phyloP scores from a whole-genome alignment of 1,139 yeast genomes.

The Keqinozyma sinolaborantium region DNA sequence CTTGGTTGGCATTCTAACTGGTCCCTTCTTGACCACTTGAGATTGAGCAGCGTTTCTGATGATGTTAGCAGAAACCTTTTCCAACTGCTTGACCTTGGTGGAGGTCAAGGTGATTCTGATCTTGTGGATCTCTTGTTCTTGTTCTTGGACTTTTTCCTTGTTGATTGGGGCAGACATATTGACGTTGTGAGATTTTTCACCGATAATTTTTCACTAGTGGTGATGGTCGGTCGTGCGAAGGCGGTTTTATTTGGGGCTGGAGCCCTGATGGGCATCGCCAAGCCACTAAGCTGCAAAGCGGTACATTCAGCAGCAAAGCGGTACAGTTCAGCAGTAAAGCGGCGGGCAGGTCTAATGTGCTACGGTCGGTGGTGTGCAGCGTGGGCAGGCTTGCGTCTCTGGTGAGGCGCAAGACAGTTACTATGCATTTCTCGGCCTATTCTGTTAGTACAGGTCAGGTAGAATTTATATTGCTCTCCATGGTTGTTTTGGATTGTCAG shows the following conservation, averaged over 20 bases:
- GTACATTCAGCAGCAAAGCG: not conserved
- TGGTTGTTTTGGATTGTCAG: slow-evolving; percentile 28
- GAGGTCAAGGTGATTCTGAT: slow-evolving; percentile 99
- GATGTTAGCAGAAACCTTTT: slow-evolving; percentile 86
- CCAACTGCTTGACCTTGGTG: slow-evolving; percentile 98
- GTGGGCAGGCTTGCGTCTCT: too few relatives aligned
- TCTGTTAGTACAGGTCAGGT: slow-evolving; percentile 5
- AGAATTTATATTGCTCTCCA: slow-evolving; percentile 24
- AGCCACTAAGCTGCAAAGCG: not conserved
- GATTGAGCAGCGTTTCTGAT: slow-evolving; percentile 82
- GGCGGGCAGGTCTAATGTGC: too few relatives aligned
- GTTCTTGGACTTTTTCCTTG: slow-evolving; percentile 80
- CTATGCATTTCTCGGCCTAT: too few relatives aligned
- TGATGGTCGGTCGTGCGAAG: not conserved
- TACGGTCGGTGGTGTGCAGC: too few relatives aligned
- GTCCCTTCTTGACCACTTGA: slow-evolving; percentile 91
- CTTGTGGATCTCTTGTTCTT: slow-evolving; percentile 86
- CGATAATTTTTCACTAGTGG: not conserved
- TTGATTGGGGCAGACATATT: slow-evolving; percentile 75
- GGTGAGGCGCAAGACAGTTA: too few relatives aligned
- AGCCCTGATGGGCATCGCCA: slow-evolving; percentile 4
- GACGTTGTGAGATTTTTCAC: slow-evolving; percentile 31
- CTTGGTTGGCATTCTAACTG: slow-evolving; percentile 99
- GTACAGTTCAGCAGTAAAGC: not conserved
- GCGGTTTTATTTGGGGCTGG: too few relatives aligned